Percentiles rank a stretch among this genome's conserved stretches.
phyloP scores from a whole-genome alignment of 1,284 basidiomycete species.

The Puccinia horiana region DNA sequence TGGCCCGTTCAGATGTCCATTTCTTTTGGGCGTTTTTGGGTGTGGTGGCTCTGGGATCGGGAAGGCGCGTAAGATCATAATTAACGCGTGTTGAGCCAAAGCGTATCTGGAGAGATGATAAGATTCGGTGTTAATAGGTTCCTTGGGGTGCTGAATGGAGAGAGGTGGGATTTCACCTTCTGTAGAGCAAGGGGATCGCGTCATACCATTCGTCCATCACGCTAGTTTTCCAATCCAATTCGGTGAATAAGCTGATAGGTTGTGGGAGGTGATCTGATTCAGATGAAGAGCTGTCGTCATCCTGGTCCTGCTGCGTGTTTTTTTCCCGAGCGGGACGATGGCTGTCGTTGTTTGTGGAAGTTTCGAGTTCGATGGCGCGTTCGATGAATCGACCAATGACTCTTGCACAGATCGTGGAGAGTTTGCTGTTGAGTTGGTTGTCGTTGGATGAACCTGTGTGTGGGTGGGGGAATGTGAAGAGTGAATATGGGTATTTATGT shows the following conservation, averaged over 20 bases:
- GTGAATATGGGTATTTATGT: no score
- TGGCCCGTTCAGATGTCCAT: not conserved
- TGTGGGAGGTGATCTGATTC: not conserved
- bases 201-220: slow-evolving; percentile 47
- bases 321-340: not conserved
- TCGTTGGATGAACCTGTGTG: no score
- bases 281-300: not conserved
- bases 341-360: not conserved
- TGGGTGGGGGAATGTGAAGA: no score
- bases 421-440: not conserved
- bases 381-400: slow-evolving; percentile 25
- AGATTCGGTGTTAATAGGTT: not conserved
- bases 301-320: not conserved
- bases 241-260: not conserved
- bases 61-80: slow-evolving; percentile 17
- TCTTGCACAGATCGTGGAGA: slow-evolving; percentile 16
- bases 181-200: slow-evolving; percentile 18
- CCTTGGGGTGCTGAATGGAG: not conserved
- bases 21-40: not conserved
- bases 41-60: not conserved
- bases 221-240: slow-evolving; percentile 36
- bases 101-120: slow-evolving; percentile 2
- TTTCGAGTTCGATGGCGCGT: not conserved
- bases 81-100: slow-evolving; percentile 31
- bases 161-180: not conserved